These are phyloP conservation scores for Daldinia childiae DNA, from an alignment of 495 filamentous ascomycete genomes.

Conservation along the genomic window DNA sequence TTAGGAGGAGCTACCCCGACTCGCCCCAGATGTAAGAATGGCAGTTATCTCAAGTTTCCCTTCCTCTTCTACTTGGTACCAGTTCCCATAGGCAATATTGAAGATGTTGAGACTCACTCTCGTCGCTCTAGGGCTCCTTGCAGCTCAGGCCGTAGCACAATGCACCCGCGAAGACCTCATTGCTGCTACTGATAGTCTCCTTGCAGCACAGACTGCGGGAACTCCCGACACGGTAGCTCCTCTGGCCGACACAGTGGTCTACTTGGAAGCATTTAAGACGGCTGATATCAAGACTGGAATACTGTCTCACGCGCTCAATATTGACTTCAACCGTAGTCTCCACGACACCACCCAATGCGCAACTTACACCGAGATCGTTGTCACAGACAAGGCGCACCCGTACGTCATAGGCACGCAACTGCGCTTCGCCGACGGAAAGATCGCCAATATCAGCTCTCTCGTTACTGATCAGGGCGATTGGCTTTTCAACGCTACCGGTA, in stretches of 20 bases:
- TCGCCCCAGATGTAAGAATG: constrained; percentile 23
- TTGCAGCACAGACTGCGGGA: constrained; percentile 58
- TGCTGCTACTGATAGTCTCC: constrained; percentile 50
- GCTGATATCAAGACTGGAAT: constrained; percentile 51
- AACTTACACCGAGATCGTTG: constrained; percentile 62
- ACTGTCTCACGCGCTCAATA: constrained; percentile 52
- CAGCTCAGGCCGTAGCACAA: constrained; percentile 36
- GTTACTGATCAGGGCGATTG: constrained; percentile 56
- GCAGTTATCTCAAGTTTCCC: constrained; percentile 3
- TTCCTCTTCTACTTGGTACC: constrained; percentile 3
- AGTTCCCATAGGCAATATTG: constrained; percentile 6
- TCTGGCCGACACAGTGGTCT: constrained; percentile 41
- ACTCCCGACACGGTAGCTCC: constrained; percentile 44
- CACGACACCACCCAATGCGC: constrained; percentile 61
- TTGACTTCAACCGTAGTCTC: constrained; percentile 59
- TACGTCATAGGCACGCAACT: constrained; percentile 62
- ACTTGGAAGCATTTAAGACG: constrained; percentile 56
- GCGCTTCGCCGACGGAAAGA: constrained; percentile 44
- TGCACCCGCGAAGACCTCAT: constrained; percentile 56
- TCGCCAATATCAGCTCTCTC: constrained; percentile 56
- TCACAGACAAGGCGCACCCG: constrained; percentile 53
- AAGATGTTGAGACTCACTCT: constrained; percentile 42
- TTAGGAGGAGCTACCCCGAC: constrained; percentile 24
- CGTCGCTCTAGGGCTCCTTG: constrained; percentile 35
- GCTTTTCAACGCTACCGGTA: constrained; percentile 63